Evolutionary conservation across 331 rosid genomes (phyloP), one percentile per base, ranked within the genome.

Genomic region (Arachis monticola): DNA sequence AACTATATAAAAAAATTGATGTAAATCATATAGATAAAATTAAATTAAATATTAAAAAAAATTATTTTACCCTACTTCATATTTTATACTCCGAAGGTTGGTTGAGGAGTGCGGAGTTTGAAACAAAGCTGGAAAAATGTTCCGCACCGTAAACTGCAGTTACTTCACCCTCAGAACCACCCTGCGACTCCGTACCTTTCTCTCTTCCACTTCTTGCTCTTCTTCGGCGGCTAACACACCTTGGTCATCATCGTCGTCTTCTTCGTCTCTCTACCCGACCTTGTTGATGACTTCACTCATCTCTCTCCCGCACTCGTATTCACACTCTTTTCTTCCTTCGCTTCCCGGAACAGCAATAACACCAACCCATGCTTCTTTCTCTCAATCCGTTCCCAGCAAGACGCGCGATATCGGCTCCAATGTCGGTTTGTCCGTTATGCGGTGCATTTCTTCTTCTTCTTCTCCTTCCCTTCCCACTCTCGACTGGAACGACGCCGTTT

Each of bases 401-500:
- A 8, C 45, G 64, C 84, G n/a, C 35, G 55, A 11, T 10, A 17
- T 75, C 10, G 51, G 48, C 32, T 41, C 84, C 12, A 17, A 27
- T 64, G 65, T 75, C 0, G 48, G 79, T 7, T 44, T 74, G 11
- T 32, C 63, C 22, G 66, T 80, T 32, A 80, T 76, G 50, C 88
- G 92, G 53, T 82, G 93, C 88, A 56, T 80, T 48, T 88, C 87
- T 17, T 84, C 85, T 8, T 85, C 4, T 35, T 35, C 89, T 3
- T 76, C 42, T 31, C 51, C 91, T 38, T 83, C 92, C 0, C 81
- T 66, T 61, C 82, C 73, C 56, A 75, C 85, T 4, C 74, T 83
- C 62, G 96, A 90, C 52, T 90, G 91, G 97, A 87, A 90, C 74
- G 96, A 88, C 48, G 88, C 90, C 56, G 86, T 89, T 13, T 83